Base-by-base conservation (phyloP, 805 yeast species). In the Yamadazyma nakazawae region DNA sequence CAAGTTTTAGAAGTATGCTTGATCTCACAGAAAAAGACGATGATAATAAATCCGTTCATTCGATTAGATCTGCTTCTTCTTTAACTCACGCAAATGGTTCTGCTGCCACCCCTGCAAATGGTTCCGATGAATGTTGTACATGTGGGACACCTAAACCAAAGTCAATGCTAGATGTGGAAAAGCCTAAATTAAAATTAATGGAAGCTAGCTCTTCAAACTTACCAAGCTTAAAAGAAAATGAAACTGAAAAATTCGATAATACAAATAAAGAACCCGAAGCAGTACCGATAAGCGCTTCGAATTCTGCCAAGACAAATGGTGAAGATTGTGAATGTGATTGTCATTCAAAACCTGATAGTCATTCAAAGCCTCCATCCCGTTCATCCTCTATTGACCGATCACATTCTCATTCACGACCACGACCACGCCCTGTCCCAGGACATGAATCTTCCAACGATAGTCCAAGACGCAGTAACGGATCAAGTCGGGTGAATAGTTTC, bases 1-100 rank as follows among this genome's bases (percentile, higher is more conserved):
- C 48, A 6, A 28, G 37, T 10, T 49, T 49, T 57, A 48, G 67
- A 45, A 67, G 74, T 45, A 72, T 72, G 76, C 60, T 72, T 44
- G 75, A 70, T 49, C 54, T 69, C 45, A 55, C 50, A 3, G 35
- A 19, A 6, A 42, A 39, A 31, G 47, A 43, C 36, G 26, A 41
- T 13, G 37, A 45, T 39, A 34, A 34, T n/a, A 28, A 13, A 13
- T 28, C 32, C 5, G 32, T 12, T 12, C 35, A 31, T 3, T 53
- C 56, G 1, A 24, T 52, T 2, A 49, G 31, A 28, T 52, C 56
- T 5, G 50, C 53, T 11, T 48, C 53, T n/a, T 52, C 56, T 1
- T 46, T 54, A 26, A 54, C 53, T 3, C 36, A 41, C 17, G 14
- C 30, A 37, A 24, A 35, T 12, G 26, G 9, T 16, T 8, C 16